These are phyloP conservation scores for Raphanus raphanistrum DNA, from an alignment of 345 rosid genomes.

Conservation along the genomic window DNA sequence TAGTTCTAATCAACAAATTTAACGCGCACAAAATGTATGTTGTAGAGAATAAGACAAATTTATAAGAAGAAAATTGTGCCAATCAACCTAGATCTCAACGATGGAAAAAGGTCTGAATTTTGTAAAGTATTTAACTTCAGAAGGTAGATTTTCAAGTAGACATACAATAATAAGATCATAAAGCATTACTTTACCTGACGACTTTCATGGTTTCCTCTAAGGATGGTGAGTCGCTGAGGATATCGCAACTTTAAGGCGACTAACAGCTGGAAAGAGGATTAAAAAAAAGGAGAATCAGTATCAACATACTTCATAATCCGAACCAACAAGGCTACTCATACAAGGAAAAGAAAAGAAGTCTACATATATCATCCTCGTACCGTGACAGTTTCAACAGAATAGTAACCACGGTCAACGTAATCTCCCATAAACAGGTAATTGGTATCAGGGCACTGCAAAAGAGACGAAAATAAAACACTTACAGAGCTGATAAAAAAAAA, in stretches of 20 bases:
- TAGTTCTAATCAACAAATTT: not conserved
- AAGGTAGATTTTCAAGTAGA: too few relatives aligned
- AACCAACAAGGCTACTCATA: slow-evolving; percentile 4
- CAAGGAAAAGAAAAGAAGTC: not conserved
- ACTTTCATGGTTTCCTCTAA: too few relatives aligned
- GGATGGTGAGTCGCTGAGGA: slow-evolving; percentile 35
- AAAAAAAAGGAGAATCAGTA: not conserved
- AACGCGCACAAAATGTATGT: not conserved
- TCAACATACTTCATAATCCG: slow-evolving; percentile 5
- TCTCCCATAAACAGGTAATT: slow-evolving; percentile 98
- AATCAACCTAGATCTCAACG: not conserved
- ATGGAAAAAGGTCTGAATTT: not conserved
- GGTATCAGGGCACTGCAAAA: slow-evolving; percentile 85
- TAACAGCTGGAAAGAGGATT: slow-evolving; percentile 54
- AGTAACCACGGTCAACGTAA: slow-evolving; percentile 95
- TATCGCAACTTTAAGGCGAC: slow-evolving; percentile 87
- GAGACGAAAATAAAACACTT: not conserved
- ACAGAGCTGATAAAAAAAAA: not conserved
- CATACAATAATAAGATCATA: too few relatives aligned
- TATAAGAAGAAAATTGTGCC: not conserved
- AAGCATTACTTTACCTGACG: slow-evolving; percentile 5
- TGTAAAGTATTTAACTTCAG: too few relatives aligned
- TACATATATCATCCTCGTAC: slow-evolving; percentile 40
- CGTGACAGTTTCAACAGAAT: slow-evolving; percentile 95
- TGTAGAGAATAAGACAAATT: not conserved